phyloP scores from a whole-genome alignment of 345 rosid species.

The Abelmoschus esculentus region DNA sequence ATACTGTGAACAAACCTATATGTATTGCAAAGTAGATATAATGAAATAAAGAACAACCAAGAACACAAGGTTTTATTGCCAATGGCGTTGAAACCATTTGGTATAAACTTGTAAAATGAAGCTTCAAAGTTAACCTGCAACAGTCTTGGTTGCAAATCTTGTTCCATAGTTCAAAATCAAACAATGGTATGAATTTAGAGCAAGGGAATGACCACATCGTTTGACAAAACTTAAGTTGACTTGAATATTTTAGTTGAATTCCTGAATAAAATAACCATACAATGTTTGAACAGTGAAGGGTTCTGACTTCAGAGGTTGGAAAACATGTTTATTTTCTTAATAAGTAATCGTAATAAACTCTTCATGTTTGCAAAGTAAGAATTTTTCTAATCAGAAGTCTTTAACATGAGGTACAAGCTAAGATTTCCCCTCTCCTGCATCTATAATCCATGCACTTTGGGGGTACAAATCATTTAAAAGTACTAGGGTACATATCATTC shows the following conservation, averaged over 20 bases:
- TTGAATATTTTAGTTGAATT: neutral
- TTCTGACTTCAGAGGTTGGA: neutral
- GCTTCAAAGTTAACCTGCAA: neutral
- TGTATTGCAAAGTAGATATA: neutral
- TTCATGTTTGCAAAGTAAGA: neutral
- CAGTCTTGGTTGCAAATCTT: neutral
- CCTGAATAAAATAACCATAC: neutral
- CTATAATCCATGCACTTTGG: neutral
- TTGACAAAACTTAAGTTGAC: conserved; percentile 1
- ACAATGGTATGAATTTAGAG: neutral
- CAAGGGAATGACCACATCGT: neutral
- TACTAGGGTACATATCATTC: conserved; percentile 6
- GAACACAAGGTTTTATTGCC: neutral
- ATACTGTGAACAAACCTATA: neutral
- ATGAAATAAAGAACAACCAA: neutral
- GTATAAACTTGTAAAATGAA: neutral
- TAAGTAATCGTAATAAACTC: too few species aligned
- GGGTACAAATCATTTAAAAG: conserved; percentile 2
- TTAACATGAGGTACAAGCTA: neutral
- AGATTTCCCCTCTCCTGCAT: neutral
- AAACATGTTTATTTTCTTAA: neutral
- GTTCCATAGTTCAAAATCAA: neutral
- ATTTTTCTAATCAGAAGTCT: neutral
- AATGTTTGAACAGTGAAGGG: neutral
- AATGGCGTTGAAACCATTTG: neutral